Evolutionary conservation across 2,329 filamentous ascomycete genomes (phyloP).

Genomic region (Neofusicoccum umdonicola): DNA sequence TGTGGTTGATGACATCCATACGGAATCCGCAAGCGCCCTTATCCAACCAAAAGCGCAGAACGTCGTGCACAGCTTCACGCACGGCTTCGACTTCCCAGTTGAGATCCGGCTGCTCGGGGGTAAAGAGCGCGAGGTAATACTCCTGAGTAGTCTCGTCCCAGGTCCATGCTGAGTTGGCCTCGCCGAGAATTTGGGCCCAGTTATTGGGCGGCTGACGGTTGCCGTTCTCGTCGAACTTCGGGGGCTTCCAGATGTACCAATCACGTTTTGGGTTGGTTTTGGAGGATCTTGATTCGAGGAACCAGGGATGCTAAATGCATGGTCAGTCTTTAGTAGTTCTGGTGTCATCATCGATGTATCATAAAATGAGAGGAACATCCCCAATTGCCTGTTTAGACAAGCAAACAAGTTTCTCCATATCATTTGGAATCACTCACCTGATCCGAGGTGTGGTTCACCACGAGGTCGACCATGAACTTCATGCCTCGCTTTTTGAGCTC

Average conservation of each 20-base stretch:
- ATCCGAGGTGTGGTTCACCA: slow-evolving; percentile 74
- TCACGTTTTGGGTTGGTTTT: slow-evolving; percentile 63
- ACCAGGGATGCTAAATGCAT: slow-evolving; percentile 62
- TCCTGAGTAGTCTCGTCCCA: slow-evolving; percentile 48
- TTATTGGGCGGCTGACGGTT: slow-evolving; percentile 60
- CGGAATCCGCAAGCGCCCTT: slow-evolving; percentile 48
- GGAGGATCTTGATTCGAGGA: slow-evolving; percentile 62
- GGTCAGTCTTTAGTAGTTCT: not conserved
- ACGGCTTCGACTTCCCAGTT: slow-evolving; percentile 50
- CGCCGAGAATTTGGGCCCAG: slow-evolving; percentile 40
- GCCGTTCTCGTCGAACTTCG: slow-evolving; percentile 54
- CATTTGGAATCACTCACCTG: slow-evolving; percentile 24
- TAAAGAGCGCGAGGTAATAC: slow-evolving; percentile 49
- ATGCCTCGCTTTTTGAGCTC: slow-evolving; percentile 63
- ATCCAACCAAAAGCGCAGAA: slow-evolving; percentile 49
- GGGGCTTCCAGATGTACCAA: slow-evolving; percentile 69
- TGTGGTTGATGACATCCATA: slow-evolving; percentile 51
- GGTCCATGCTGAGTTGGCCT: slow-evolving; percentile 42
- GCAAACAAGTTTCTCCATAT: not conserved
- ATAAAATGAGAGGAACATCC: too few species aligned
- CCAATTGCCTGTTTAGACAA: not conserved
- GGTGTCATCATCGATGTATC: too few species aligned
- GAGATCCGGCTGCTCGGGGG: slow-evolving; percentile 47
- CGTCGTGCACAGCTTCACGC: slow-evolving; percentile 45
- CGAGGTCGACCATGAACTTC: slow-evolving; percentile 71